A percentile compares a stretch with the other conserved stretches of the same genome.
These are phyloP conservation scores for Umbelopsis sp. DNA, from an alignment of 192 early-diverging fungal species.

Conservation along the genomic window DNA sequence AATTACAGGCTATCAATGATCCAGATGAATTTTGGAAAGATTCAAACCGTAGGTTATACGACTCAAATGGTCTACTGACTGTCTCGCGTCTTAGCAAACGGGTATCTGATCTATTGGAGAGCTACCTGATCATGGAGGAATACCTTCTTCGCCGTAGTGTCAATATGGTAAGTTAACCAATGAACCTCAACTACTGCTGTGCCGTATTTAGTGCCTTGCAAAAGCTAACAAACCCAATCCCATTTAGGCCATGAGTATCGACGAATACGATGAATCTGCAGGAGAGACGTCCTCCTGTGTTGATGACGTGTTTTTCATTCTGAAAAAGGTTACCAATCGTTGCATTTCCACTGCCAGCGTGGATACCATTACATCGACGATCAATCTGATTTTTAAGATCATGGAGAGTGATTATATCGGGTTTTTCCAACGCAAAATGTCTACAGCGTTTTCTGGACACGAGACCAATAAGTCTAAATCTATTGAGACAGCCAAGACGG, in stretches of 20 bases:
- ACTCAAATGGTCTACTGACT: conserved; percentile 58
- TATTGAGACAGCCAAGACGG: conserved; percentile 56
- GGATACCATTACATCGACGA: conserved; percentile 67
- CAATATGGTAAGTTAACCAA: conserved; percentile 73
- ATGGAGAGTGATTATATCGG: conserved; percentile 74
- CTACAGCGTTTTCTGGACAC: conserved; percentile 47
- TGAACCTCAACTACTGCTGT: too few species aligned
- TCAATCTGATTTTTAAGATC: conserved; percentile 65
- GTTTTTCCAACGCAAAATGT: conserved; percentile 62
- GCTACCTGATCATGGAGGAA: conserved; percentile 76
- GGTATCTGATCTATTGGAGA: conserved; percentile 63
- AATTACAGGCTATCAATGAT: conserved; percentile 42
- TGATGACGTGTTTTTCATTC: conserved; percentile 94
- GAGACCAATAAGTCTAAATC: conserved; percentile 41
- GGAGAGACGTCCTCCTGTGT: conserved; percentile 67
- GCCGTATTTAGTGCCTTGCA: too few species aligned
- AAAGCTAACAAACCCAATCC: too few species aligned
- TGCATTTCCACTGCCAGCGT: conserved; percentile 74
- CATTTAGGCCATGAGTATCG: conserved; percentile 66
- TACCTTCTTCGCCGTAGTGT: conserved; percentile 72
- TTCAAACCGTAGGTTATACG: conserved; percentile 42
- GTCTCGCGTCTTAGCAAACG: conserved; percentile 62
- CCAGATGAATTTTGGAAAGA: conserved; percentile 23
- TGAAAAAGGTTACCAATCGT: conserved; percentile 74
- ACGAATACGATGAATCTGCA: conserved; percentile 54